phyloP scores from a whole-genome alignment of 2,329 filamentous ascomycete species.

The Alternaria rosae region DNA sequence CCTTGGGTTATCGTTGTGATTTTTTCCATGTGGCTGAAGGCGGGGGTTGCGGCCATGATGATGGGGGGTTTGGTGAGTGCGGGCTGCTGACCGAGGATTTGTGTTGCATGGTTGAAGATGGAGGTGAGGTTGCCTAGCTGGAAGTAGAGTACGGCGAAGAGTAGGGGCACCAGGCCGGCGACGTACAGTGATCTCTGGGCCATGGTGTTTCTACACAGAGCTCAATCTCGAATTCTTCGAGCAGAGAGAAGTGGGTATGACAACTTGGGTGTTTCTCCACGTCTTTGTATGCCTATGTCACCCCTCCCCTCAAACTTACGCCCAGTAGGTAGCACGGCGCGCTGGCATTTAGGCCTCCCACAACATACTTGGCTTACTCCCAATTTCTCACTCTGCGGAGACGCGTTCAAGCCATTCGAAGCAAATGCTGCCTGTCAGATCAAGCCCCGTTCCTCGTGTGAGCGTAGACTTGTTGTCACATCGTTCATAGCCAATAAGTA shows the following conservation, averaged over 20 bases:
- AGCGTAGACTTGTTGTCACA: neutral
- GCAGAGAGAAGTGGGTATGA: neutral
- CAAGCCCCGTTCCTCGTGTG: neutral
- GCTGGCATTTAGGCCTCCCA: neutral
- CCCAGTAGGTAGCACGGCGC: neutral
- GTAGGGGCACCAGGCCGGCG: neutral
- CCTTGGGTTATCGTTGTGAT: slow-evolving; percentile 44
- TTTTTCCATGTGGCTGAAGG: slow-evolving; percentile 33
- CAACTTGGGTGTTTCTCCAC: too few relatives aligned
- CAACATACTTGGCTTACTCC: neutral
- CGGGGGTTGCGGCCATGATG: slow-evolving; percentile 24
- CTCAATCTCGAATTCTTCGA: neutral
- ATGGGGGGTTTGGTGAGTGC: slow-evolving; percentile 20
- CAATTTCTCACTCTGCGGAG: neutral
- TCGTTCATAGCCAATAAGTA: neutral
- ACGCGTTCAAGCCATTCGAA: neutral
- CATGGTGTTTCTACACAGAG: neutral
- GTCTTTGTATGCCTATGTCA: neutral
- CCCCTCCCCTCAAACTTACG: neutral
- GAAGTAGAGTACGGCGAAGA: neutral
- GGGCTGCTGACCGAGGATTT: neutral
- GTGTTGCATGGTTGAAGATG: neutral
- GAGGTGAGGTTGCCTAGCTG: neutral
- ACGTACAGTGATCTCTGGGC: neutral
- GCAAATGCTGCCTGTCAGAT: neutral